These are phyloP conservation scores for Rhododendron williamsianum DNA, from an alignment of 148 eudicot genomes.

Conservation along the genomic window DNA sequence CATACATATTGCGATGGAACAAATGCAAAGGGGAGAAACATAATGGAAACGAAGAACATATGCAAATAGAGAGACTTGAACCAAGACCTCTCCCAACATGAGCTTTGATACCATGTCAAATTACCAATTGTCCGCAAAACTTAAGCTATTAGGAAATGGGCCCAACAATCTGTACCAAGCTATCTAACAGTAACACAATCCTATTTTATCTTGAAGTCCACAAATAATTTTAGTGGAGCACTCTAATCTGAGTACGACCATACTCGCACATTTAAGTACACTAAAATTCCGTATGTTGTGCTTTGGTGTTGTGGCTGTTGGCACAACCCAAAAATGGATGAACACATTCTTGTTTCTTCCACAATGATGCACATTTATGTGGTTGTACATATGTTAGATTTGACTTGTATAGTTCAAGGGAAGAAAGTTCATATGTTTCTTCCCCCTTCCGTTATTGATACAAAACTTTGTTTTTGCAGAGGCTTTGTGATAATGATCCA, in stretches of 20 bases:
- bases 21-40: not conserved
- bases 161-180: not conserved
- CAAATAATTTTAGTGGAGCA: not conserved
- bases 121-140: not conserved
- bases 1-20: not conserved
- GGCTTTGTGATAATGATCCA: slow-evolving; percentile 92
- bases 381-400: no score
- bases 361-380: not conserved
- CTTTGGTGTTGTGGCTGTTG: not conserved
- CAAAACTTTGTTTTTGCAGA: slow-evolving; percentile 45
- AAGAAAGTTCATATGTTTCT: not conserved
- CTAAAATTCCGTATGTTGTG: not conserved
- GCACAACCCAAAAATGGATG: not conserved
- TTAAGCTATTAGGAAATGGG: not conserved
- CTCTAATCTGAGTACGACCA: not conserved
- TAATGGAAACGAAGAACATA: not conserved
- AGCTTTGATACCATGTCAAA: not conserved
- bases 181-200: not conserved
- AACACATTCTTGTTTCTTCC: not conserved
- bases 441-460: not conserved
- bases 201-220: not conserved
- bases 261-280: not conserved
- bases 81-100: not conserved
- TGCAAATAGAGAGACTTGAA: not conserved
- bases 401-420: not conserved